phyloP scores from a whole-genome alignment of 768 basidiomycete species.

The Agaricus blazei region DNA sequence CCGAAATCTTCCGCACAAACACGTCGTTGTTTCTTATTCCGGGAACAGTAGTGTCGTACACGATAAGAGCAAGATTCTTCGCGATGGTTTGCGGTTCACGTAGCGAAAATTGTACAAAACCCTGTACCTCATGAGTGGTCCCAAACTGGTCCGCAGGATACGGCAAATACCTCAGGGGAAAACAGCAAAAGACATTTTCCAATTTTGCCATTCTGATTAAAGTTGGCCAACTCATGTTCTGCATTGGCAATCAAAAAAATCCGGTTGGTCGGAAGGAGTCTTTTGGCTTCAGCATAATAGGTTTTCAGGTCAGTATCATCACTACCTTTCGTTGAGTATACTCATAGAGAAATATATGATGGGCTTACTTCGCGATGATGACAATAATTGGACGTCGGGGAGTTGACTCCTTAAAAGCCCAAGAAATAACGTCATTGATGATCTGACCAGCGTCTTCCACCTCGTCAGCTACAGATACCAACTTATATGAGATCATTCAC shows the following conservation, averaged over 20 bases:
- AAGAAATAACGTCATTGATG: neutral
- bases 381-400: neutral
- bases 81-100: constrained; percentile 33
- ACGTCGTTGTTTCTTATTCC: constrained; percentile 30
- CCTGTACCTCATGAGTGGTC: neutral
- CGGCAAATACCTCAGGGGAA: constrained; percentile 8
- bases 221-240: neutral
- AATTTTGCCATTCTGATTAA: neutral
- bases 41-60: constrained; percentile 35
- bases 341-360: neutral
- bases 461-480: neutral
- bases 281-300: neutral
- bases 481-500: neutral
- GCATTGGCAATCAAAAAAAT: neutral
- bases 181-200: neutral
- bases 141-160: neutral
- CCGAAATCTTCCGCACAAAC: constrained; percentile 35
- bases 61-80: constrained; percentile 39
- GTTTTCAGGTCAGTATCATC: neutral
- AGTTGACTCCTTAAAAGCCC: neutral
- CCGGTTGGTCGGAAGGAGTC: neutral
- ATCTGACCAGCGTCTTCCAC: neutral
- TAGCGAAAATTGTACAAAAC: constrained; percentile 16
- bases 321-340: neutral
- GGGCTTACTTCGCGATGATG: neutral